Conservation (phyloP, 2,329 filamentous ascomycete species). For the Curvularia lunata region DNA sequence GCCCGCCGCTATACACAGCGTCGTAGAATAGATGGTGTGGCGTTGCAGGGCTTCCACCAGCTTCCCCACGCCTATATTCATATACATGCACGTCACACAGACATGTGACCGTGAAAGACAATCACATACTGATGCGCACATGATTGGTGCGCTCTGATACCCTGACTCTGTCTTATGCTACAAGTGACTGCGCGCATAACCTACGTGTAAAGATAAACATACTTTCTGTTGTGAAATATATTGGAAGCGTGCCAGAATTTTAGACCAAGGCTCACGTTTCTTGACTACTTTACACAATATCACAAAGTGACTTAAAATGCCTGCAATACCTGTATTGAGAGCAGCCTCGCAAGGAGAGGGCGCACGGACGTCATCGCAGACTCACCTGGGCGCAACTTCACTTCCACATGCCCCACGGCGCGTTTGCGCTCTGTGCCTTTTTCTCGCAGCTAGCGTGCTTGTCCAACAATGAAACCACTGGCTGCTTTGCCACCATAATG, state of each 20-base stretch:
- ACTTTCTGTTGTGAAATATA: not conserved
- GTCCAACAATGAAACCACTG: slow-evolving; percentile 12
- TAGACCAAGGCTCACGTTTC: not conserved
- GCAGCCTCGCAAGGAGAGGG: slow-evolving; percentile 5
- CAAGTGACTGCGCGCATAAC: not conserved
- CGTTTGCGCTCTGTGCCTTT: slow-evolving; percentile 16
- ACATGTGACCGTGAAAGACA: not conserved
- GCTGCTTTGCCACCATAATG: slow-evolving; percentile 12
- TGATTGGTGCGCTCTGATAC: slow-evolving; percentile 1
- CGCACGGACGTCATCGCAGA: slow-evolving; percentile 17
- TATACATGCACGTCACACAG: not conserved
- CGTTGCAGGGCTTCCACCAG: not conserved
- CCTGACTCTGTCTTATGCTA: not conserved
- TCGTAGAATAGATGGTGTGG: not conserved
- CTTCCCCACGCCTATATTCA: not conserved
- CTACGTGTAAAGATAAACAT: not conserved
- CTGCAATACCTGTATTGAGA: not conserved
- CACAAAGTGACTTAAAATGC: not conserved
- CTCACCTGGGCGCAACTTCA: slow-evolving; percentile 18
- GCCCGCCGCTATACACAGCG: not conserved
- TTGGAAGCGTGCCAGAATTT: too few species aligned
- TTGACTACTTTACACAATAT: not conserved
- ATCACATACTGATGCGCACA: slow-evolving; percentile 3
- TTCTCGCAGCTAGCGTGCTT: not conserved
- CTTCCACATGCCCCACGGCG: slow-evolving; percentile 24